Evolutionary conservation across 2,329 filamentous ascomycete species (phyloP).

Genomic region (Paecilomyces fulvus): DNA sequence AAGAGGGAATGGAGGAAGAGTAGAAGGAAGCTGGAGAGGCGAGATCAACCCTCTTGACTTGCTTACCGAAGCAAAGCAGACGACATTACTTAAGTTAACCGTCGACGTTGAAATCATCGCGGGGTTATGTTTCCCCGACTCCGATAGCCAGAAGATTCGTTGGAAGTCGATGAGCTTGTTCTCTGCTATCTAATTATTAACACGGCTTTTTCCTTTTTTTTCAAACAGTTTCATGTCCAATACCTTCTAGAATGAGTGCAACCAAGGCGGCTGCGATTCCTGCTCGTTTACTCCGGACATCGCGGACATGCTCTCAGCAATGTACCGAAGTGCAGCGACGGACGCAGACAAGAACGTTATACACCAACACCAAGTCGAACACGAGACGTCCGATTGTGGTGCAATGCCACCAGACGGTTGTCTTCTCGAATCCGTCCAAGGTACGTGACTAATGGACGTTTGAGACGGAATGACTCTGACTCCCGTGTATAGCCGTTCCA

Average conservation of each 20-base stretch:
- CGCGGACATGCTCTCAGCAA: slow-evolving; percentile 31
- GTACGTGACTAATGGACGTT: neutral
- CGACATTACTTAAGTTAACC: neutral
- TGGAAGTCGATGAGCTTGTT: neutral
- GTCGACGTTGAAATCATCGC: slow-evolving; percentile 13
- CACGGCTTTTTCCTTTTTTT: slow-evolving; percentile 1
- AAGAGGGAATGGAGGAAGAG: slow-evolving; percentile 1
- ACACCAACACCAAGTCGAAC: slow-evolving; percentile 18
- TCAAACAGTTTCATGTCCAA: slow-evolving; percentile 5
- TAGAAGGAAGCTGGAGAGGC: slow-evolving; percentile 10
- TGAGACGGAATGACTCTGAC: neutral
- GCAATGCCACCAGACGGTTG: neutral
- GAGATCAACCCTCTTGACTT: slow-evolving; percentile 7
- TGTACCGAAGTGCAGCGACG: slow-evolving; percentile 16
- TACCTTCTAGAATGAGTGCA: slow-evolving; percentile 29
- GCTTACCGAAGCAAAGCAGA: slow-evolving; percentile 22
- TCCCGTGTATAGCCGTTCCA: slow-evolving; percentile 32
- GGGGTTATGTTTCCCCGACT: slow-evolving; percentile 20
- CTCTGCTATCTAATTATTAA: neutral
- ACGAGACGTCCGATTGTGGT: slow-evolving; percentile 18
- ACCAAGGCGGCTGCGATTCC: slow-evolving; percentile 34
- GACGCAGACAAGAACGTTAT: slow-evolving; percentile 28
- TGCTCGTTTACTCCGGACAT: slow-evolving; percentile 33
- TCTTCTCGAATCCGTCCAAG: neutral
- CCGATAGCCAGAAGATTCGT: slow-evolving; percentile 17